Conservation (phyloP, 139 green algal genomes). For the Tetradesmus lagerheimii region DNA sequence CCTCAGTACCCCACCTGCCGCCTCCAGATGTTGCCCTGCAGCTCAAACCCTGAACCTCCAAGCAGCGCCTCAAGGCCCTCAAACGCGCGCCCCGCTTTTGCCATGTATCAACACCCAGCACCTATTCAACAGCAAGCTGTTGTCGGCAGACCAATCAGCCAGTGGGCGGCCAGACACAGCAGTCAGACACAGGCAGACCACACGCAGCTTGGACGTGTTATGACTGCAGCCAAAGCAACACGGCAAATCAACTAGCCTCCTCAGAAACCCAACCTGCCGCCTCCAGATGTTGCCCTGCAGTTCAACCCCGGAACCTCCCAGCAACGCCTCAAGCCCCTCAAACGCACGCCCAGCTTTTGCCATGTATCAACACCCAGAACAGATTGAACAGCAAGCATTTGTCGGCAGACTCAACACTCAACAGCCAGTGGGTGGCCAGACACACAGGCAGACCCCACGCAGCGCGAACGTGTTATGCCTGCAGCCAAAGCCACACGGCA, state of each 20-base stretch:
- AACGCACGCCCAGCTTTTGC: constrained; percentile 84
- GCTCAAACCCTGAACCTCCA: constrained; percentile 77
- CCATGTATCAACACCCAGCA: no score
- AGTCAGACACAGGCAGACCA: no score
- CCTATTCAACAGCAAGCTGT: no score
- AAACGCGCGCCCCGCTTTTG: constrained; percentile 80
- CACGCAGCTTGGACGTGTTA: no score
- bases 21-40: constrained; percentile 62
- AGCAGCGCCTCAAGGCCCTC: constrained; percentile 88
- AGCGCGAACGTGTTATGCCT: neutral
- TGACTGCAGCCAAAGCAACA: no score
- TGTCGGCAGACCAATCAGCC: no score
- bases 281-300: constrained; percentile 63
- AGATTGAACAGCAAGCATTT: no score
- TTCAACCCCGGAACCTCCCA: constrained; percentile 80
- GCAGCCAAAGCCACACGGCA: neutral
- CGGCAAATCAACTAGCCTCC: no score
- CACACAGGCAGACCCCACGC: neutral
- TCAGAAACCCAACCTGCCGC: constrained; percentile 20
- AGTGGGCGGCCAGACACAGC: no score
- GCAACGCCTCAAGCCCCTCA: constrained; percentile 84
- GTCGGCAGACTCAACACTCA: no score
- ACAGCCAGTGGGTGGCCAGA: constrained; percentile 59
- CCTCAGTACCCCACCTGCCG: constrained; percentile 3
- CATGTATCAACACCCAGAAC: constrained; percentile 67